Conservation (phyloP, 352 stramenopile species). For the Globisporangium sylvaticum region DNA sequence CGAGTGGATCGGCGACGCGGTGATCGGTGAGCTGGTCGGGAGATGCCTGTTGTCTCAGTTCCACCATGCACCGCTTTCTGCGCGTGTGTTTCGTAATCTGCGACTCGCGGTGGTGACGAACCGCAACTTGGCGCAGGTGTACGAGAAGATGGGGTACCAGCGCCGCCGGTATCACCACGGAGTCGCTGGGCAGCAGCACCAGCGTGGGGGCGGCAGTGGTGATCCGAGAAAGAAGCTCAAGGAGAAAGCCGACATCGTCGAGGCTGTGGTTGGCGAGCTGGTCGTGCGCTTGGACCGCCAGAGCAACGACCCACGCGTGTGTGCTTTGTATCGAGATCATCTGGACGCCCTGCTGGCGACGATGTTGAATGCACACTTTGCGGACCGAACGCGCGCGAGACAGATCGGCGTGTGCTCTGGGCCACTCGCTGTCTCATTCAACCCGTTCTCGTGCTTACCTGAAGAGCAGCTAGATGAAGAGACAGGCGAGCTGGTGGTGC, state of each 20-base stretch:
- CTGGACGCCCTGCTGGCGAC: slow-evolving; percentile 49
- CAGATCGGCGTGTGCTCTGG: slow-evolving; percentile 26
- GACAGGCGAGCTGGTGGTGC: slow-evolving; percentile 51
- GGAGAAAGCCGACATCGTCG: slow-evolving; percentile 60
- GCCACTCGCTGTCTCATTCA: slow-evolving; percentile 44
- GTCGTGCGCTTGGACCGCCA: slow-evolving; percentile 47
- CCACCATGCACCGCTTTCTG: slow-evolving; percentile 43
- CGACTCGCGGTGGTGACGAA: slow-evolving; percentile 62
- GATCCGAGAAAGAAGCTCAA: slow-evolving; percentile 38
- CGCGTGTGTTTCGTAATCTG: slow-evolving; percentile 65
- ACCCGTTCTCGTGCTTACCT: slow-evolving; percentile 58
- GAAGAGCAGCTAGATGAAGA: slow-evolving; percentile 55
- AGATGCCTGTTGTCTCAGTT: slow-evolving; percentile 67
- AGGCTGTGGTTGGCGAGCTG: slow-evolving; percentile 61
- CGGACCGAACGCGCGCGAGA: slow-evolving; percentile 24
- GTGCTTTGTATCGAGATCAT: slow-evolving; percentile 31
- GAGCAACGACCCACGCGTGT: slow-evolving; percentile 18
- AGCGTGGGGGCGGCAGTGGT: not conserved
- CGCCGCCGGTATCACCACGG: slow-evolving; percentile 11
- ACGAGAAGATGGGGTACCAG: slow-evolving; percentile 62
- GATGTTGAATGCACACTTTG: slow-evolving; percentile 65
- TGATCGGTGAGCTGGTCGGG: slow-evolving; percentile 67
- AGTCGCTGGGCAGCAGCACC: not conserved
- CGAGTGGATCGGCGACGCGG: slow-evolving; percentile 76
- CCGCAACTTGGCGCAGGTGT: slow-evolving; percentile 63